A percentile compares a stretch with the other conserved stretches of the same genome.
These are phyloP conservation scores for Xerocomellus dryophilus DNA, from an alignment of 768 basidiomycete species.

Conservation along the genomic window DNA sequence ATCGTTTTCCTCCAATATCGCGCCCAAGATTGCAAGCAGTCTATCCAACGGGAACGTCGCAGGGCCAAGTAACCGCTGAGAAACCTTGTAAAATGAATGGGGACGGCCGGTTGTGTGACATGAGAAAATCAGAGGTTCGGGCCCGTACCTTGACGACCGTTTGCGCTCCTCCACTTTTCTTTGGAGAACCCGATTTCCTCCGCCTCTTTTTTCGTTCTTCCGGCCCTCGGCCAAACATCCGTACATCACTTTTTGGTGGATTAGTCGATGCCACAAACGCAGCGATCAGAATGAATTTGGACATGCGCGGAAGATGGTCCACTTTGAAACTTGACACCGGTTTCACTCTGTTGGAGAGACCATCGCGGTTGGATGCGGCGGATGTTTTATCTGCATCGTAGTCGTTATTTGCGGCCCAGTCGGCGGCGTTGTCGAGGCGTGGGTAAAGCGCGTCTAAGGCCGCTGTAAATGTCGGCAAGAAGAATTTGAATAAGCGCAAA, in stretches of 20 bases:
- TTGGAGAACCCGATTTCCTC: conserved; percentile 38
- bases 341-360: conserved; percentile 2
- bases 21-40: conserved; percentile 74
- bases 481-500: conserved; percentile 61
- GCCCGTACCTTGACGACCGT: conserved; percentile 44
- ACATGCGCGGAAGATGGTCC: conserved; percentile 56
- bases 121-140: background rate
- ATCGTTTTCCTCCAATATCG: conserved; percentile 69
- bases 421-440: conserved; percentile 57
- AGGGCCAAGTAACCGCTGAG: conserved; percentile 80
- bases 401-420: conserved; percentile 57
- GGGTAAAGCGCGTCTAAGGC: conserved; percentile 71
- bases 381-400: conserved; percentile 31
- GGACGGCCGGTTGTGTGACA: background rate
- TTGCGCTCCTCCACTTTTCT: conserved; percentile 36
- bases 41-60: conserved; percentile 76
- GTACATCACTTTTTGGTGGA: conserved; percentile 72
- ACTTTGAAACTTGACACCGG: conserved; percentile 18
- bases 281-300: conserved; percentile 72
- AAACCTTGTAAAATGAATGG: conserved; percentile 41
- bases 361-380: background rate
- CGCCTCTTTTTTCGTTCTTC: conserved; percentile 64
- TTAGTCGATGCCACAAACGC: conserved; percentile 84
- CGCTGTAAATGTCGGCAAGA: conserved; percentile 56
- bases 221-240: conserved; percentile 76